Conservation (phyloP, 129 eudicot species). For the Smallanthus sonchifolius region DNA sequence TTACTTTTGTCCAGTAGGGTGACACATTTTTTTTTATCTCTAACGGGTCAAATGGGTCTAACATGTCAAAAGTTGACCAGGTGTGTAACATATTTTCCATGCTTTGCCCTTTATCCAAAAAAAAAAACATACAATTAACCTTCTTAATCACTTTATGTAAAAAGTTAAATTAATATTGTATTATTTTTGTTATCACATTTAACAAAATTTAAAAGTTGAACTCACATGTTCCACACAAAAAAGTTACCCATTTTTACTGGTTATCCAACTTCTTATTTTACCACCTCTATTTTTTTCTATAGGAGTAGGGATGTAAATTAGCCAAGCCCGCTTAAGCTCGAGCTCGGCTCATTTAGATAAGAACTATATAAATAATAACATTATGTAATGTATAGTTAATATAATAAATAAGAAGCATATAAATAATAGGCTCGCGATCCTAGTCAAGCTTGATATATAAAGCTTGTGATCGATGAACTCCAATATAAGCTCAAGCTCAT, state of each 20-base stretch:
- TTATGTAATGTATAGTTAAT: too few species aligned
- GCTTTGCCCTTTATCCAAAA: too few species aligned
- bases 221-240: not conserved
- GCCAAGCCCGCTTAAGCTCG: too few species aligned
- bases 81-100: too few species aligned
- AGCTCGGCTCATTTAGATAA: too few species aligned
- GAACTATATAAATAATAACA: too few species aligned
- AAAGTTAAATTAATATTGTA: not conserved
- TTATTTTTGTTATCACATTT: not conserved
- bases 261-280: not conserved
- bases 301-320: not conserved
- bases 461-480: too few species aligned
- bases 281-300: not conserved
- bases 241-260: not conserved
- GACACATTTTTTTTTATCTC: not conserved
- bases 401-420: too few species aligned
- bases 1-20: conserved; percentile 1
- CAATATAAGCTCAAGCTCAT: too few species aligned
- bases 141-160: not conserved
- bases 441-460: too few species aligned
- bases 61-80: not conserved
- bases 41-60: not conserved
- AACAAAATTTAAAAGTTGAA: not conserved
- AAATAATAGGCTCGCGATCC: too few species aligned
- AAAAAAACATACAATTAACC: not conserved